Conservation (phyloP, 2,329 filamentous ascomycete genomes). For the Pseudocercospora macadamiae region DNA sequence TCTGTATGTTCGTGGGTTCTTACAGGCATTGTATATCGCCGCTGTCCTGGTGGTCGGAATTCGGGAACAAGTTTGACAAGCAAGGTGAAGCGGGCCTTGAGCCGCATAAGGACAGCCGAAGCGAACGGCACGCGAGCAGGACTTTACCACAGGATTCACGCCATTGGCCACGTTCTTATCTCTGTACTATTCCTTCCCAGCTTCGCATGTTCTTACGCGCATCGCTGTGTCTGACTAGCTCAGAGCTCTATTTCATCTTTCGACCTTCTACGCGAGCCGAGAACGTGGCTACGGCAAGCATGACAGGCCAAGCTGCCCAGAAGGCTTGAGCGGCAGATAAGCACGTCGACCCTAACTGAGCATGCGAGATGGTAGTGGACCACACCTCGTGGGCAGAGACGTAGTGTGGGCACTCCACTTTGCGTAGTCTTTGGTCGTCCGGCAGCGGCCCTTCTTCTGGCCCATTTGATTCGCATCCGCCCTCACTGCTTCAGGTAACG, state of each 20-base stretch:
- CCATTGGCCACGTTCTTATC: conserved; percentile 1
- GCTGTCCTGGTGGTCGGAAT: not conserved
- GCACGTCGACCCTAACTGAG: too few species aligned
- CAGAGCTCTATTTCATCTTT: not conserved
- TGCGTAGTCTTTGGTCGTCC: too few species aligned
- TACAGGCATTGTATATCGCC: too few species aligned
- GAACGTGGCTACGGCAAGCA: not conserved
- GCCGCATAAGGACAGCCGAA: not conserved
- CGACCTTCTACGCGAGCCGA: not conserved
- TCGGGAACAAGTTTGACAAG: not conserved
- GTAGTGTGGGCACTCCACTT: too few species aligned
- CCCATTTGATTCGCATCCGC: not conserved
- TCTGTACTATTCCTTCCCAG: not conserved
- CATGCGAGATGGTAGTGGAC: not conserved
- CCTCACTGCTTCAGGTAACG: conserved; percentile 8
- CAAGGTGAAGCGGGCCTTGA: not conserved
- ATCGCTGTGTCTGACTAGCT: not conserved
- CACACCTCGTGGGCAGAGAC: not conserved
- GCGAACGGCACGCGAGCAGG: not conserved
- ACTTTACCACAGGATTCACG: not conserved
- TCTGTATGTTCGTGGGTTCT: too few species aligned
- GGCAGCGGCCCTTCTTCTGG: conserved; percentile 16
- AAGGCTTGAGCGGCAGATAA: conserved; percentile 5
- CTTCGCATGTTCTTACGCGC: not conserved
- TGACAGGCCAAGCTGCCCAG: not conserved